Evolutionary conservation across 306 rosid genomes (phyloP), one percentile per base, ranked within the genome.

Genomic region (Bauhinia variegata): DNA sequence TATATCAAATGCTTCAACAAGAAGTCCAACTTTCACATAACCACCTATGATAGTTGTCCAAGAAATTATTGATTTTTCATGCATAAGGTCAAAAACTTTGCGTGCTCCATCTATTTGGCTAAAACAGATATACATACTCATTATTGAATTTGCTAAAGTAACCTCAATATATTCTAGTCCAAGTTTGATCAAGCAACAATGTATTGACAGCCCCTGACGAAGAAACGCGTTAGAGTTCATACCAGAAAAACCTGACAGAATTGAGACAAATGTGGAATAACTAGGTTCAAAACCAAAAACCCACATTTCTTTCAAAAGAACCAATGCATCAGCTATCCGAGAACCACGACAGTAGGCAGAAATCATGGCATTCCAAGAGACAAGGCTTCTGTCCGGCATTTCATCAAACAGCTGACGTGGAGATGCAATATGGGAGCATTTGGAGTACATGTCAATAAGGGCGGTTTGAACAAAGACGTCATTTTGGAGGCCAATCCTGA

Each of bases 291-390:
- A 74, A 30, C 81, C 83, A 70, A 57, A 33, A 70, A 50, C 70
- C 83, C 74, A 12, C 83, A 82, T 78, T 64, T 83, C 80, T 70
- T 55, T 81, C 72, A 77, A 69, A 13, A 76, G 61, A 59, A 73
- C 44, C 18, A 72, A 6, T 54, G 70, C 76, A 72, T 59, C 63
- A 11, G 79, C 78, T 70, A 82, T 72, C 64, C 65, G 52, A 65
- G 32, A 75, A 67, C 6, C 81, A 7, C 71, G 85, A 48, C 74
- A 71, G 28, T 86, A 84, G 63, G 83, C 88, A 60, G 83, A 86
- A 77, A 89, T 71, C 71, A 86, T 58, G 65, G 92, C 50, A 2
- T 89, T 89, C 88, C 88, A 89, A 4, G 88, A 78, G 23, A 89
- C 80, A 3, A 74, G 70, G 63, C 76, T 89, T 75, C 84, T 82